Conservation (phyloP, 176 grass and related monocot genomes). For the Stipa capillata region DNA sequence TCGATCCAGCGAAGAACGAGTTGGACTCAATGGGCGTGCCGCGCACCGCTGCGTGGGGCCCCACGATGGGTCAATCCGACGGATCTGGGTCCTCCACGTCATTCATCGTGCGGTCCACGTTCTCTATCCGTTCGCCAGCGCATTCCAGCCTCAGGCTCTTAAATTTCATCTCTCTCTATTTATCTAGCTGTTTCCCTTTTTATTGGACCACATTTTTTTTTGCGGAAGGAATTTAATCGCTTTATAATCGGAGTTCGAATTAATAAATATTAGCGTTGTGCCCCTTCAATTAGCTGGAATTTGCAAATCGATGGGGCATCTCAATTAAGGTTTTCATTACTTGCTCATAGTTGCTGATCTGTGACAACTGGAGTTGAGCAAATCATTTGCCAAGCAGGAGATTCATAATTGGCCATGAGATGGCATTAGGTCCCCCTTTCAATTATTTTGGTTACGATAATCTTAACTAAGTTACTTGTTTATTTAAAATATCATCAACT, state of each 20-base stretch:
- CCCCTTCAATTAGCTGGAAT: not conserved
- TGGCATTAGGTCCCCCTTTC: not conserved
- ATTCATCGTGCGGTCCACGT: not conserved
- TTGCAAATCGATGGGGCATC: too few relatives aligned
- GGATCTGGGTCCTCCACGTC: not conserved
- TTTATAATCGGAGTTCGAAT: not conserved
- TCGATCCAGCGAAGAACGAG: slow-evolving; percentile 17
- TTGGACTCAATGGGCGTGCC: not conserved
- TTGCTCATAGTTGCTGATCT: not conserved
- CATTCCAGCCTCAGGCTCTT: not conserved
- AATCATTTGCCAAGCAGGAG: not conserved
- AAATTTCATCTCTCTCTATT: not conserved
- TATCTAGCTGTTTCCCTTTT: not conserved
- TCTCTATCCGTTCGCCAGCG: slow-evolving; percentile 5
- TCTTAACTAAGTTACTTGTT: not conserved
- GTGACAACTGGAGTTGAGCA: slow-evolving; percentile 2
- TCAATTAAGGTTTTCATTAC: not conserved
- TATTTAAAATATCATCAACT: not conserved
- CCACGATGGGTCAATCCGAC: not conserved
- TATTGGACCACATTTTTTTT: not conserved
- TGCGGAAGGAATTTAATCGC: not conserved
- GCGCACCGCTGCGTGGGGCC: not conserved
- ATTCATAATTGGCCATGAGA: slow-evolving; percentile 2
- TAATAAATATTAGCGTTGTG: not conserved
- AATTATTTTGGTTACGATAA: slow-evolving; percentile 2